Evolutionary conservation across 2,329 filamentous ascomycete genomes (phyloP), one percentile per base, ranked within the genome.

Genomic region (Diatrype stigma): DNA sequence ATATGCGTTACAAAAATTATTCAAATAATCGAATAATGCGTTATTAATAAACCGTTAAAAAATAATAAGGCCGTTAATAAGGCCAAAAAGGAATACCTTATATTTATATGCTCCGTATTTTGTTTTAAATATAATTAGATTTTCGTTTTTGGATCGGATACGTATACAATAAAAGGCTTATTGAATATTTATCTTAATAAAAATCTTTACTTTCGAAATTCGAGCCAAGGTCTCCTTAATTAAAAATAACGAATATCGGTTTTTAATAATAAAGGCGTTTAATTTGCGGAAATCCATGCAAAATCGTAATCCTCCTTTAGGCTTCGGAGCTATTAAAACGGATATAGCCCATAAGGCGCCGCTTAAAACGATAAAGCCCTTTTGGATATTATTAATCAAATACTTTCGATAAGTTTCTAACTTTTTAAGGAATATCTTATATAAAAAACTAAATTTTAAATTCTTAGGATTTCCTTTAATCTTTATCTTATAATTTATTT

Each of bases 231-330:
- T 42, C 46, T 49, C 35, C 16, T 54, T 42, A 28, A 51, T 46
- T 32, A 51, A 47, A 17, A 34, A 19, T 48, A 51, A 48, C 14
- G 34, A 30, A 34, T 49, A 54, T 19, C 21, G 2, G 17, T 48
- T 35, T 46, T 53, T 54, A 30, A 30, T 42, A 10, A 28, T 53
- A 42, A 51, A 21, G 2, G 21, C 6, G 22, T 50, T 53, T 16
- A 54, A 23, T 30, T 51, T 45, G n/a, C 23, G n/a, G 34, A 51
- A 51, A 46, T 54, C 34, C 22, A 54, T 42, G 22, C 42, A 54
- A 40, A 54, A 48, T n/a, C 26, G 23, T 2, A 49, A 46, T 28
- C 14, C 35, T 32, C 22, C 26, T 5, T 49, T 49, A 21, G 23
- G 1, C 46, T 52, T 49, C 10, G 5, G 5, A n/a, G 10, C 5